A percentile compares a stretch with the other conserved stretches of the same genome.
Conservation (phyloP, 2,329 filamentous ascomycete species). For the Eurotiales sp. region DNA sequence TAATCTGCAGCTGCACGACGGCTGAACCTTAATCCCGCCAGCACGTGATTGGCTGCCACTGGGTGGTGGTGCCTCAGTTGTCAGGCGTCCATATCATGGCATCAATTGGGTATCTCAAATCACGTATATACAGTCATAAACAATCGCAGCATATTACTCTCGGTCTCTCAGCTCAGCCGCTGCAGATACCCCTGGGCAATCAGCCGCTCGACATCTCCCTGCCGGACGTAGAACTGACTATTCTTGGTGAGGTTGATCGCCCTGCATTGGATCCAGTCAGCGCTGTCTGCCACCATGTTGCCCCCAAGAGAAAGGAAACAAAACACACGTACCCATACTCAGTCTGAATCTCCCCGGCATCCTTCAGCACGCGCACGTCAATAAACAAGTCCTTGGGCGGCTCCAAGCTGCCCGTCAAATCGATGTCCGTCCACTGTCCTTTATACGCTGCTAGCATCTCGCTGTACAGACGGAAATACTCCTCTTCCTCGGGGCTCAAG, state of each 20-base stretch:
- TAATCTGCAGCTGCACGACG: slow-evolving; percentile 1
- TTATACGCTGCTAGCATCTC: slow-evolving; percentile 95
- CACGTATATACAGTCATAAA: neutral
- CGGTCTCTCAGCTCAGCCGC: slow-evolving; percentile 68
- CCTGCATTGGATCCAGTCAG: slow-evolving; percentile 42
- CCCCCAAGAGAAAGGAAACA: neutral
- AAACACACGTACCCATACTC: slow-evolving; percentile 96
- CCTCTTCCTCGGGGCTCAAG: slow-evolving; percentile 91
- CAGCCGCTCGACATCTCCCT: slow-evolving; percentile 90
- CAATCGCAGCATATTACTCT: neutral
- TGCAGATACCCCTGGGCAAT: slow-evolving; percentile 95
- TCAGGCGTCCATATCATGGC: too few species aligned
- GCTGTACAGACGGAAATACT: slow-evolving; percentile 88
- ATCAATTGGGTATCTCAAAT: neutral
- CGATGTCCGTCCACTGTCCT: slow-evolving; percentile 96
- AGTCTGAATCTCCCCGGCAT: slow-evolving; percentile 97
- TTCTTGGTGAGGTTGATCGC: slow-evolving; percentile 97
- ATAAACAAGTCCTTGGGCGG: slow-evolving; percentile 96
- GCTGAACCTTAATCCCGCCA: neutral
- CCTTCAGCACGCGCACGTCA: slow-evolving; percentile 90
- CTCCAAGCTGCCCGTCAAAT: slow-evolving; percentile 88
- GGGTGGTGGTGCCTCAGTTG: too few species aligned
- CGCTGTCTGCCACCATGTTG: too few species aligned
- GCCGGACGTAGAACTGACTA: slow-evolving; percentile 94
- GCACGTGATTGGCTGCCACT: neutral